Evolutionary conservation across 257 asterid genomes (phyloP), one percentile per base, ranked within the genome.

Genomic region (Nyctanthes arbortristis): DNA sequence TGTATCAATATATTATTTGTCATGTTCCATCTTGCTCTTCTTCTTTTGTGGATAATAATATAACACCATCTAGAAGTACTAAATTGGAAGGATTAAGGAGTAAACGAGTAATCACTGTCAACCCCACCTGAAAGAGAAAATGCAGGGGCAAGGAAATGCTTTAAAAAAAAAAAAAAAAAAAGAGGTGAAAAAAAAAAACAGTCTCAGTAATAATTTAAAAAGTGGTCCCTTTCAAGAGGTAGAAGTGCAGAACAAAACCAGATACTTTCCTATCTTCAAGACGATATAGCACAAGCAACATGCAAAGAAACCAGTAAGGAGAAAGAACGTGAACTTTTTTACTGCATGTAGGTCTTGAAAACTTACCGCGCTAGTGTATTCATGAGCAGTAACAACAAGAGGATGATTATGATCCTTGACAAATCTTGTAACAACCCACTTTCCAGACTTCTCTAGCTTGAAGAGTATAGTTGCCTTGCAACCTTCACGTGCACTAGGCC

Each of bases 391-490:
- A 52, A 74, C 76, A 36, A 80, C 73, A 20, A 82, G 74, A 16
- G 87, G 81, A 69, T 87, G 93, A 75, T 87, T 87, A 79, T 87
- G 93, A 27, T 87, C 88, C 80, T 79, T 87, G 49, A 77, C 81
- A 64, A 80, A 87, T 77, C 89, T 83, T 7, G 93, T 78, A 54
- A 84, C 88, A 1, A 63, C 68, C 93, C 93, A 87, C 54, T 84
- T 87, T 43, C 90, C 90, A 1, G 90, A 78, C 57, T 78, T 87
- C 77, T 84, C 90, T 61, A 77, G 25, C 83, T 84, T 87, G 32
- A 87, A 76, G 20, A 84, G 70, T 70, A 84, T 75, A 1, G 84
- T 82, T 22, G 90, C 88, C 65, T 87, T 79, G 81, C 93, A 87
- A 22, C 88, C 90, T 73, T 87, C 93, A 2, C 90, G 83, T 40